Conservation (phyloP, 768 basidiomycete genomes). For the Russula brevipes region DNA sequence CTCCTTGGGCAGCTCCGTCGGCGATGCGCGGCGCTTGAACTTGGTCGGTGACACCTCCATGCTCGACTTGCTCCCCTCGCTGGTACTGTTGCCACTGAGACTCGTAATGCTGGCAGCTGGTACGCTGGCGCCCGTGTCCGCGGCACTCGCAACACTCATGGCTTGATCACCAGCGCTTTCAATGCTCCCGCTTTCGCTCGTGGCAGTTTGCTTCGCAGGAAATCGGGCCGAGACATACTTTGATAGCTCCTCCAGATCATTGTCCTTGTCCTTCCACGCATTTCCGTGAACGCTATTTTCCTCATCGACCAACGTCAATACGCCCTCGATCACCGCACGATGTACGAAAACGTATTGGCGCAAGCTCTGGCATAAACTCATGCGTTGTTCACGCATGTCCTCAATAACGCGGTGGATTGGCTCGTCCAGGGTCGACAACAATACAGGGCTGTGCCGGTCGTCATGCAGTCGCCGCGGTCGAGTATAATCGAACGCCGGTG, state of each 20-base stretch:
- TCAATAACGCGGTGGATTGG: conserved; percentile 82
- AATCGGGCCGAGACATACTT: conserved; percentile 25
- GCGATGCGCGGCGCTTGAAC: conserved; percentile 66
- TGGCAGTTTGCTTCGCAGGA: neutral
- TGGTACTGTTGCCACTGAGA: neutral
- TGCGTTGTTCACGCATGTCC: conserved; percentile 93
- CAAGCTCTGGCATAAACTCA: conserved; percentile 93
- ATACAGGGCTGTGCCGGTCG: conserved; percentile 46
- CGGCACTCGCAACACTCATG: neutral
- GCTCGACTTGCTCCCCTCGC: conserved; percentile 8
- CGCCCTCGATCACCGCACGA: conserved; percentile 76
- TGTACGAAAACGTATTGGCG: conserved; percentile 95
- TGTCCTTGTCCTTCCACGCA: conserved; percentile 23
- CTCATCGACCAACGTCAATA: conserved; percentile 71
- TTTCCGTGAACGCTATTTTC: conserved; percentile 43
- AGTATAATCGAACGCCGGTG: conserved; percentile 48
- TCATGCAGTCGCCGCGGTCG: conserved; percentile 57
- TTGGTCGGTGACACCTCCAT: conserved; percentile 30
- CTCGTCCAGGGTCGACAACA: conserved; percentile 59
- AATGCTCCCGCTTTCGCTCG: conserved; percentile 17
- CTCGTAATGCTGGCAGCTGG: neutral
- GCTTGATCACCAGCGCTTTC: neutral
- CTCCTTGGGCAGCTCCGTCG: conserved; percentile 62
- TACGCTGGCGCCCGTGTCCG: neutral
- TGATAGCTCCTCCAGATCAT: conserved; percentile 21